Conservation (phyloP, 2,329 filamentous ascomycete genomes). For the Lojkania enalia region DNA sequence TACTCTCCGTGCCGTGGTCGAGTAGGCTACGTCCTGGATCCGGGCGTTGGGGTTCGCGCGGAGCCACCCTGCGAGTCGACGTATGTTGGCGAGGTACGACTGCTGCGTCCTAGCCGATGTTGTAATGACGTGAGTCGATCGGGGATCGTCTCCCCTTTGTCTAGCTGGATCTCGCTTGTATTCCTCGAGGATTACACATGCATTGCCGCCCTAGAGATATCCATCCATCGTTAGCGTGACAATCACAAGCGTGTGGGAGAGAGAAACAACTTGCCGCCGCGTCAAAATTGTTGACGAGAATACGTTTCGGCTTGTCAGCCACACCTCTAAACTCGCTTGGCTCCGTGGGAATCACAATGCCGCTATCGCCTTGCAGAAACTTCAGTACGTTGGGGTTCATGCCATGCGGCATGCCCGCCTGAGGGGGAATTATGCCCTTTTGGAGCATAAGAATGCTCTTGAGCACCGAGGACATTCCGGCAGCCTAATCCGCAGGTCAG, state of each 20-base stretch:
- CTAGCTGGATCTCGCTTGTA: not conserved
- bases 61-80: constrained; percentile 14
- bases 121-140: constrained; percentile 17
- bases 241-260: constrained; percentile 47
- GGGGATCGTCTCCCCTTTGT: constrained; percentile 14
- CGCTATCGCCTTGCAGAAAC: constrained; percentile 58
- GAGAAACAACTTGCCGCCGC: constrained; percentile 63
- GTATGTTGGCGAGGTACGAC: too few species aligned
- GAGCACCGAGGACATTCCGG: constrained; percentile 29
- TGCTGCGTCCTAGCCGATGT: constrained; percentile 14
- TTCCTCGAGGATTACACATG: not conserved
- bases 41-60: constrained; percentile 3
- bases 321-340: constrained; percentile 18
- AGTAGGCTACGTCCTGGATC: constrained; percentile 20
- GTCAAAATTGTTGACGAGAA: constrained; percentile 49
- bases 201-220: too few species aligned
- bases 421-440: constrained; percentile 54
- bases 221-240: too few species aligned
- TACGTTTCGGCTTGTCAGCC: constrained; percentile 46
- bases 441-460: constrained; percentile 40
- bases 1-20: constrained; percentile 23
- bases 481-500: constrained; percentile 23
- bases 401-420: constrained; percentile 66
- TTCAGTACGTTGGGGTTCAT: constrained; percentile 63
- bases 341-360: constrained; percentile 54